Base-by-base conservation (phyloP, 2,329 filamentous ascomycete species). In the Phialocephala subalpina region DNA sequence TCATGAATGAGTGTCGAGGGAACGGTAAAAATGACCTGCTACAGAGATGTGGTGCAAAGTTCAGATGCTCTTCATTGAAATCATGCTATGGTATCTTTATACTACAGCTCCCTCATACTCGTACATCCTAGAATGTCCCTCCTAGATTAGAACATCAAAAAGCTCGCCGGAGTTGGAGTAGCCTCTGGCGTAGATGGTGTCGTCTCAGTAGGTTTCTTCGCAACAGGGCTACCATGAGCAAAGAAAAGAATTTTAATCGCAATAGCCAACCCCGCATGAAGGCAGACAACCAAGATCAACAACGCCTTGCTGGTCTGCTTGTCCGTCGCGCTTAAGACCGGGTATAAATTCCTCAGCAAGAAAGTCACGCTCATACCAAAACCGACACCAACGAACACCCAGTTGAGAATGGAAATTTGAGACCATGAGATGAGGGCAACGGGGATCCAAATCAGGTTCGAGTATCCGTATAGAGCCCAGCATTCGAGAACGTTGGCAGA, bases 171-270 rank as follows among this genome's bases (percentile, higher is more conserved):
- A 25, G 63, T 29, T n/a, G 60, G 52, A 40, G 56, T 62, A 27
- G 65, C 62, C n/a, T 35, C 53, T 36, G 72, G 65, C 35, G 52
- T 56, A 14, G 38, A 14, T 8, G 49, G 49, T 53, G 49, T 53
- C 4, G 8, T 53, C 4, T 64, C 62, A 2, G 56, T 58, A 40
- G 49, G 52, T 7, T 64, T 29, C 61, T 74, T 72, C 52, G 68
- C 67, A 9, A 64, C 83, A 59, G 88, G 87, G 79, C 91, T 93
- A 58, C 86, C 89, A 72, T 92, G 89, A 72, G 94, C 94, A 80
- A 99, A 99, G 86, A 98, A 98, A 33, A 98, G 82, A 66, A 97
- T 90, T 85, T 98, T 98, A 80, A 99, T 98, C 4, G 95, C 92
- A 74, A 98, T 87, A 1, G 95, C 88, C 71, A 99, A 84, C n/a